Conservation (phyloP, 768 basidiomycete species). For the Scleroderma citrinum region DNA sequence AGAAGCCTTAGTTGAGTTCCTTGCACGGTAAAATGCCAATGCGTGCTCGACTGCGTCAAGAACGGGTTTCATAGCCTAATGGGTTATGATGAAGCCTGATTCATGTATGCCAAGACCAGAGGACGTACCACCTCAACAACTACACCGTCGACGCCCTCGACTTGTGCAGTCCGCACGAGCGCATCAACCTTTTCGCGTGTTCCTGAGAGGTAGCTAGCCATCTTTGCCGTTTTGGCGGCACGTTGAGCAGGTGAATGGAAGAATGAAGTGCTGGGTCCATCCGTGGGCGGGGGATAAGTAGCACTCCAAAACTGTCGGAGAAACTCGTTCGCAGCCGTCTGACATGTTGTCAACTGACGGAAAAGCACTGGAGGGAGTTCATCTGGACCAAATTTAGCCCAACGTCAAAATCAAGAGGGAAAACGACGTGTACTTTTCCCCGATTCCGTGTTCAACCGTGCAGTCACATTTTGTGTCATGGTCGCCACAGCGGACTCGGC, state of each 20-base stretch:
- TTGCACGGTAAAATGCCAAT: slow-evolving; percentile 50
- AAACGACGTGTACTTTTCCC: slow-evolving; percentile 49
- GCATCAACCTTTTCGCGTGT: slow-evolving; percentile 80
- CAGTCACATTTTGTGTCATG: slow-evolving; percentile 80
- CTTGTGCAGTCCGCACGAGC: slow-evolving; percentile 57
- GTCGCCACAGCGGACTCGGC: slow-evolving; percentile 60
- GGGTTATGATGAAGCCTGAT: background rate
- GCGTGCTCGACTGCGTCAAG: slow-evolving; percentile 71
- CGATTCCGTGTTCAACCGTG: slow-evolving; percentile 59
- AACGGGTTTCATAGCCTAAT: slow-evolving; percentile 72
- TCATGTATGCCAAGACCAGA: background rate
- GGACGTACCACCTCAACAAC: slow-evolving; percentile 60
- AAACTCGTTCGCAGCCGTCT: slow-evolving; percentile 93
- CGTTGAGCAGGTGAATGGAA: slow-evolving; percentile 64
- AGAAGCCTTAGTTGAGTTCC: slow-evolving; percentile 10
- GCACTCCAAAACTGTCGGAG: slow-evolving; percentile 94
- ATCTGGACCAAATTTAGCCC: slow-evolving; percentile 41
- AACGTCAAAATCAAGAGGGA: background rate
- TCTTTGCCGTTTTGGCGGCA: slow-evolving; percentile 74
- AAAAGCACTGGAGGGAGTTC: slow-evolving; percentile 77
- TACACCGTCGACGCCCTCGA: slow-evolving; percentile 54
- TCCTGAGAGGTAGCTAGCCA: slow-evolving; percentile 76
- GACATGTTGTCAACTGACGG: slow-evolving; percentile 81
- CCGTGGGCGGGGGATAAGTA: slow-evolving; percentile 68
- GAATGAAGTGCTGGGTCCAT: slow-evolving; percentile 42